These are phyloP conservation scores for Stylonectria norvegica DNA, from an alignment of 2,329 filamentous ascomycete species.

Conservation along the genomic window DNA sequence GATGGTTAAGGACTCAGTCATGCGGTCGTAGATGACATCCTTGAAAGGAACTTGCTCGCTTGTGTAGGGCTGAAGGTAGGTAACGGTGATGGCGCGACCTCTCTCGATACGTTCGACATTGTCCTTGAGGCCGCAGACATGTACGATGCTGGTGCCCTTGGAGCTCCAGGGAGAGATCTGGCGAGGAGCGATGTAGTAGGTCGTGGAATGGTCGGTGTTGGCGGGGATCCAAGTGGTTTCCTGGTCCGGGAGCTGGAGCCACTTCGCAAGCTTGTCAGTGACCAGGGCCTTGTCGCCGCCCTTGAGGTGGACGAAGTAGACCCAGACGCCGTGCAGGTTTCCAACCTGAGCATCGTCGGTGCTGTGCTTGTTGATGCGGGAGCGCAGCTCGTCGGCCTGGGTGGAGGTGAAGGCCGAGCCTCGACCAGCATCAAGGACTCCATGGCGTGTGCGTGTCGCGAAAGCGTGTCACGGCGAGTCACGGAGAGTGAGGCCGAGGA, in stretches of 20 bases:
- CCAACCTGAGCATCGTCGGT: slow-evolving; percentile 35
- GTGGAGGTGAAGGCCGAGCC: slow-evolving; percentile 14
- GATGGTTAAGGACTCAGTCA: slow-evolving; percentile 80
- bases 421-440: slow-evolving; percentile 15
- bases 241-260: slow-evolving; percentile 12
- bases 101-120: slow-evolving; percentile 77
- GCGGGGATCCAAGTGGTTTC: slow-evolving; percentile 7
- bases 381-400: slow-evolving; percentile 33
- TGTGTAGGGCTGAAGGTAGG: slow-evolving; percentile 49
- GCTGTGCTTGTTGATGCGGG: slow-evolving; percentile 33
- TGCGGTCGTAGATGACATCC: slow-evolving; percentile 83
- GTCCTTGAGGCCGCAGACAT: slow-evolving; percentile 78
- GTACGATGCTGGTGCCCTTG: slow-evolving; percentile 88
- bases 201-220: slow-evolving; percentile 40
- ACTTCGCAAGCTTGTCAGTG: slow-evolving; percentile 33
- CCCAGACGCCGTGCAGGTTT: slow-evolving; percentile 45
- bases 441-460: too few species aligned
- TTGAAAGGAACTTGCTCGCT: slow-evolving; percentile 54
- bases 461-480: background rate
- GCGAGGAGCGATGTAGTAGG: slow-evolving; percentile 74
- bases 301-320: slow-evolving; percentile 60
- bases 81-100: slow-evolving; percentile 72
- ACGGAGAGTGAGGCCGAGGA: background rate
- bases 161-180: slow-evolving; percentile 97
- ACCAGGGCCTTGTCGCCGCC: slow-evolving; percentile 41